A percentile compares a stretch with the other conserved stretches of the same genome.
Evolutionary conservation across 768 basidiomycete genomes (phyloP).

Genomic region (Calocybe cyanea): DNA sequence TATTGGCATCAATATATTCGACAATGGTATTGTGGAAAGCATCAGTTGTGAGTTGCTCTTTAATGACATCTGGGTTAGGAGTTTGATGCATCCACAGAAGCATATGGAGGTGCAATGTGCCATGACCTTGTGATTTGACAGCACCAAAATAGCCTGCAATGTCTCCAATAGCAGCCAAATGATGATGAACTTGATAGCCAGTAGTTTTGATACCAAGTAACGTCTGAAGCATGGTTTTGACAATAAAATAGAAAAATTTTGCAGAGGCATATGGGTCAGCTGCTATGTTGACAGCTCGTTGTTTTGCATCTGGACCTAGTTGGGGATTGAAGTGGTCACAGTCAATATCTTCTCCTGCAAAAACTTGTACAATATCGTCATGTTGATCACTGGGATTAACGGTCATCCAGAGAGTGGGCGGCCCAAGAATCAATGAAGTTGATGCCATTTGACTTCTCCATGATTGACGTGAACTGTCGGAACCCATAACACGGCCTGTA

Average conservation of each 20-base stretch:
- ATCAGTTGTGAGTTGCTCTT: constrained; percentile 15
- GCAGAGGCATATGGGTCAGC: constrained; percentile 38
- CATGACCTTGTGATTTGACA: constrained; percentile 38
- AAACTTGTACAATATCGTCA: constrained; percentile 41
- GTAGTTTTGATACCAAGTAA: constrained; percentile 28
- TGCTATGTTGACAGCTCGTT: constrained; percentile 25
- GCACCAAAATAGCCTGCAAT: constrained; percentile 32
- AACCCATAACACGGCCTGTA: constrained; percentile 21
- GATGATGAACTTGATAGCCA: constrained; percentile 3
- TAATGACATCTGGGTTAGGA: constrained; percentile 21
- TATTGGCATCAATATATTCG: constrained; percentile 25
- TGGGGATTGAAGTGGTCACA: constrained; percentile 30
- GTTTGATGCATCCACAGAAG: constrained; percentile 32
- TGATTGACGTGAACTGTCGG: constrained; percentile 25
- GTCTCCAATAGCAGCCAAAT: constrained; percentile 29
- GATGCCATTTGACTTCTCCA: constrained; percentile 33
- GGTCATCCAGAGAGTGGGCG: constrained; percentile 39
- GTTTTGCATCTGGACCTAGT: constrained; percentile 18
- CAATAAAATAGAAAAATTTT: constrained; percentile 35
- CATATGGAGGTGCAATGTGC: constrained; percentile 37
- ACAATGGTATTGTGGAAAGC: constrained; percentile 24
- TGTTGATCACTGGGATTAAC: constrained; percentile 38
- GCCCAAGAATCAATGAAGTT: constrained; percentile 22
- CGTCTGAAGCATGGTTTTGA: constrained; percentile 24
- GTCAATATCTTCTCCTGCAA: constrained; percentile 40